Evolutionary conservation across 345 rosid genomes (phyloP).

Genomic region (Salix arbutifolia): DNA sequence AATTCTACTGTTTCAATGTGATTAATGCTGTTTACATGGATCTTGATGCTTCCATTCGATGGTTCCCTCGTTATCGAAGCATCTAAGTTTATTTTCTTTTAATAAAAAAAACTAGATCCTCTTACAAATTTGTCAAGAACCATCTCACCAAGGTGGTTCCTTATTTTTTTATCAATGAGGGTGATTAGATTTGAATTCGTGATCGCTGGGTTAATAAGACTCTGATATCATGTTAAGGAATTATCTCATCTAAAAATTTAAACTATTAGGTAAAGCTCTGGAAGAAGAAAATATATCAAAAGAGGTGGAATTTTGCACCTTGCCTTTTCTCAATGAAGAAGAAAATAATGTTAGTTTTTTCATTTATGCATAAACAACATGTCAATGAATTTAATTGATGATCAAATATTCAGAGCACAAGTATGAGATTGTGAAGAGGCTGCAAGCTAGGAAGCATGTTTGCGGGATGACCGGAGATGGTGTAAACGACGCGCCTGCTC

Average conservation of each 20-base stretch:
- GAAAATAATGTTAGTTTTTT: background rate
- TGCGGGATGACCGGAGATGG: conserved; percentile 99
- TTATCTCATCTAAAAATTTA: too few relatives aligned
- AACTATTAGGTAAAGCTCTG: background rate
- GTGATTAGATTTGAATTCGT: too few relatives aligned
- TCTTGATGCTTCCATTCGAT: background rate
- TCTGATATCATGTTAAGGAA: too few relatives aligned
- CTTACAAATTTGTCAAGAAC: too few relatives aligned
- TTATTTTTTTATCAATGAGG: too few relatives aligned
- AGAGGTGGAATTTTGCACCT: background rate
- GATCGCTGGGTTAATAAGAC: too few relatives aligned
- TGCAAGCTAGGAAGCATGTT: conserved; percentile 80
- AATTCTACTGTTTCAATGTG: background rate
- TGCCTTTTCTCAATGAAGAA: background rate
- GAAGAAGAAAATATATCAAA: too few relatives aligned
- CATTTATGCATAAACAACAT: background rate
- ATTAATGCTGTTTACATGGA: background rate
- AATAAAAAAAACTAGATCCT: too few relatives aligned
- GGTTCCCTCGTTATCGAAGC: background rate
- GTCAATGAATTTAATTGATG: conserved; percentile 10
- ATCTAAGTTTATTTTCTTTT: background rate
- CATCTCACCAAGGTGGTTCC: too few relatives aligned
- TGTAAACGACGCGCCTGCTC: conserved; percentile 94
- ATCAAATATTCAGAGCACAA: conserved; percentile 58
- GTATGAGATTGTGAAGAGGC: conserved; percentile 85